Evolutionary conservation across 305 asterid genomes (phyloP).

Genomic region (Fraxinus albicans): DNA sequence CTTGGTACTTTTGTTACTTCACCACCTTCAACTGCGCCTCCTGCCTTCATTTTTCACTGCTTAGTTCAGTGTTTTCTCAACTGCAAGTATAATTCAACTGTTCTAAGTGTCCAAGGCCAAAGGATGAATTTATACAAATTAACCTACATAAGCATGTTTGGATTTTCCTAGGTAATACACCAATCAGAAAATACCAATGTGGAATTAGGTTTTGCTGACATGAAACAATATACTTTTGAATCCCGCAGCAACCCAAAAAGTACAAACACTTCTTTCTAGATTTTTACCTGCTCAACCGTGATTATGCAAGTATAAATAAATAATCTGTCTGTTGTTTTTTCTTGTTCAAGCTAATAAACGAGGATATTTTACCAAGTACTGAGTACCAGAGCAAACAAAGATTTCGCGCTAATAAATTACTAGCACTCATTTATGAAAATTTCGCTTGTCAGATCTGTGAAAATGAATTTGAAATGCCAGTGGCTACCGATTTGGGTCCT

Average conservation of each 20-base stretch:
- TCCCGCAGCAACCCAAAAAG: slow-evolving; percentile 18
- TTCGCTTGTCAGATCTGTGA: neutral
- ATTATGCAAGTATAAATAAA: neutral
- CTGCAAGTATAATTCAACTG: slow-evolving; percentile 8
- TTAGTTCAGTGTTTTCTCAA: neutral
- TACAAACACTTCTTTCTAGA: neutral
- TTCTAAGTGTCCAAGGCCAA: neutral
- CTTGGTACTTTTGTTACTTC: slow-evolving; percentile 20
- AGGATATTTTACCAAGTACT: neutral
- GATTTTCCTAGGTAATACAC: slow-evolving; percentile 20
- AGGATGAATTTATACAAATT: slow-evolving; percentile 21
- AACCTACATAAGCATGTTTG: slow-evolving; percentile 35
- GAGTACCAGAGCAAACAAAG: neutral
- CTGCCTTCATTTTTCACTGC: slow-evolving; percentile 46
- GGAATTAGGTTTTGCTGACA: slow-evolving; percentile 41
- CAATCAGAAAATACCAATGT: slow-evolving; percentile 31
- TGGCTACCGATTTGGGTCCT: neutral
- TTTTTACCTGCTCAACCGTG: slow-evolving; percentile 37
- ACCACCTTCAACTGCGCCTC: slow-evolving; percentile 29
- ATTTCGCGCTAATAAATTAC: neutral
- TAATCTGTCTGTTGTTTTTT: neutral
- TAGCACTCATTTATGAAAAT: neutral
- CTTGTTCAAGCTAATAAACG: neutral
- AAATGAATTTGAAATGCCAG: neutral
- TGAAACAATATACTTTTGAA: slow-evolving; percentile 38